These are phyloP conservation scores for Ambrosiella cleistominuta DNA, from an alignment of 2,329 filamentous ascomycete species.

Conservation along the genomic window DNA sequence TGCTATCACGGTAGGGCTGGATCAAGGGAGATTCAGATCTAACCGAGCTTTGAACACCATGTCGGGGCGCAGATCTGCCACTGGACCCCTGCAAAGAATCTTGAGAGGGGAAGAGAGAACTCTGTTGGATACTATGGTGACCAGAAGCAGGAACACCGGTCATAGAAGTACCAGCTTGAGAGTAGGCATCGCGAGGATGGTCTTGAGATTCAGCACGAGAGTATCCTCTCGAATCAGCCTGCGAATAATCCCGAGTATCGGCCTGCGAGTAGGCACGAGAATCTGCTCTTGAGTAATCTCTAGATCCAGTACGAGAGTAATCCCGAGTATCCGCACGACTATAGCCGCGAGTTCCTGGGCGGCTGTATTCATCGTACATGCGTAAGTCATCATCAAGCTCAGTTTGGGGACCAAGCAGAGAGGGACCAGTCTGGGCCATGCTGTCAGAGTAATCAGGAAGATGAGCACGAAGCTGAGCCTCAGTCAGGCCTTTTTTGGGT, in stretches of 20 bases:
- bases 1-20: slow-evolving; percentile 1
- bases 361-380: neutral
- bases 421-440: slow-evolving; percentile 9
- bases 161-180: slow-evolving; percentile 3
- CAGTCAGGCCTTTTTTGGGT: neutral
- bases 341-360: neutral
- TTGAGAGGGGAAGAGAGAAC: slow-evolving; percentile 6
- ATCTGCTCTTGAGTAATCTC: neutral
- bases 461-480: slow-evolving; percentile 3
- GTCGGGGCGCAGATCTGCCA: neutral
- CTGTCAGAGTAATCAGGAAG: slow-evolving; percentile 8
- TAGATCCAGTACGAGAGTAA: neutral
- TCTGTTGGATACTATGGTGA: slow-evolving; percentile 5
- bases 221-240: neutral
- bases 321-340: neutral
- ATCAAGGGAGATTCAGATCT: slow-evolving; percentile 3
- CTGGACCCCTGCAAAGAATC: neutral
- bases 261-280: neutral
- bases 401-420: slow-evolving; percentile 6
- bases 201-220: neutral
- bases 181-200: neutral
- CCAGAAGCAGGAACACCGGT: neutral
- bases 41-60: neutral
- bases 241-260: slow-evolving; percentile 1
- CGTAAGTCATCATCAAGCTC: neutral